These are phyloP conservation scores for Rhizopogon rudus DNA, from an alignment of 768 basidiomycete species.

Conservation along the genomic window DNA sequence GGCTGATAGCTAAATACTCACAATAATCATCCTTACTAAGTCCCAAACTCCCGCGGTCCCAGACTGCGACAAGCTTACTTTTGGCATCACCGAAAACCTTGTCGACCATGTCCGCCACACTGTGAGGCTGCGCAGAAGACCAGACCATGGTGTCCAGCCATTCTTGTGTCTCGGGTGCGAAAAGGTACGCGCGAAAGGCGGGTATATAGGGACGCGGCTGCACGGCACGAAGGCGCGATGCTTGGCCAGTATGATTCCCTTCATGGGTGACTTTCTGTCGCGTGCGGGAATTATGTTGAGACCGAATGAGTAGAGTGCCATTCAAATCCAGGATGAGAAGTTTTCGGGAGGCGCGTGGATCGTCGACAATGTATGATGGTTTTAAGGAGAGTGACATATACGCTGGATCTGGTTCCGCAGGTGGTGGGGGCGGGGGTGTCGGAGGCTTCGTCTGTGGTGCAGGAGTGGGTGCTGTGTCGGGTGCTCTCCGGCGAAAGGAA, in stretches of 20 bases:
- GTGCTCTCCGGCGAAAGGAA: constrained; percentile 7
- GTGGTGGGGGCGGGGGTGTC: constrained; percentile 3
- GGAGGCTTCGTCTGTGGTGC: constrained; percentile 1
- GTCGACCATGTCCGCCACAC: constrained; percentile 70
- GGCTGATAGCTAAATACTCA: constrained; percentile 36
- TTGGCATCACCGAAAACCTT: constrained; percentile 45
- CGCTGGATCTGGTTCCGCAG: constrained; percentile 23
- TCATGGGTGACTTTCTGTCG: constrained; percentile 4
- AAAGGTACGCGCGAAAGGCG: constrained; percentile 58
- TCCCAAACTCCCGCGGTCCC: constrained; percentile 79
- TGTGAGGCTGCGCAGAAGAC: constrained; percentile 83
- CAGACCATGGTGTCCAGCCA: constrained; percentile 88
- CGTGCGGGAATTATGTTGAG: constrained; percentile 30
- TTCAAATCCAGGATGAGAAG: constrained; percentile 74
- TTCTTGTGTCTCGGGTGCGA: constrained; percentile 48
- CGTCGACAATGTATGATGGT: constrained; percentile 20
- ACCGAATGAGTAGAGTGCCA: constrained; percentile 65
- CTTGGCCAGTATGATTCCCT: background rate
- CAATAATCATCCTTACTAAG: constrained; percentile 57
- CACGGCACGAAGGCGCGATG: constrained; percentile 30
- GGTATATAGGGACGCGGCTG: constrained; percentile 64
- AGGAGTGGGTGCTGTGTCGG: constrained; percentile 1
- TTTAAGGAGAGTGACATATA: constrained; percentile 31
- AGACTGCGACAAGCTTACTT: constrained; percentile 52
- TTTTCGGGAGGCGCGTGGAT: constrained; percentile 40